Percentiles rank a stretch among this genome's conserved stretches.
These are phyloP conservation scores for Knoxia roxburghii DNA, from an alignment of 257 asterid genomes.

Conservation along the genomic window DNA sequence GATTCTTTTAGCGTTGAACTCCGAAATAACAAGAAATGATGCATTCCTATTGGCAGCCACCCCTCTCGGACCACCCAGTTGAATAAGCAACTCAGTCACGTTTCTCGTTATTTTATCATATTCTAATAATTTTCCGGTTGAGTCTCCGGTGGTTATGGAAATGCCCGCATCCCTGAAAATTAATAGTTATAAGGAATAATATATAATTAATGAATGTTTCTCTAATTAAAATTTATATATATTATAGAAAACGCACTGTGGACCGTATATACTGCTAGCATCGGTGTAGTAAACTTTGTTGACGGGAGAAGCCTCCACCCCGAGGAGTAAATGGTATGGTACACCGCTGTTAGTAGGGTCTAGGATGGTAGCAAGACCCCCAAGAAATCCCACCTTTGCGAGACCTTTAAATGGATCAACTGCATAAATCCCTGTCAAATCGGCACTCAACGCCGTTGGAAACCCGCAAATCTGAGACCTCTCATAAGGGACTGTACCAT, in stretches of 20 bases:
- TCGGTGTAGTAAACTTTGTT: not conserved
- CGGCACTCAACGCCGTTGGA: not conserved
- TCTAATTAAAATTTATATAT: too few species aligned
- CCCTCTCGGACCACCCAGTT: too few species aligned
- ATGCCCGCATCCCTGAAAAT: too few species aligned
- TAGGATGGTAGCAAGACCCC: constrained; percentile 5
- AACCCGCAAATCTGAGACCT: not conserved
- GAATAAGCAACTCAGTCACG: not conserved
- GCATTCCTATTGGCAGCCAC: too few species aligned
- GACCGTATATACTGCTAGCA: constrained; percentile 2
- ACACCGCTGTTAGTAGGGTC: not conserved
- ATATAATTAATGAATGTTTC: too few species aligned
- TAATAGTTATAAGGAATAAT: too few species aligned
- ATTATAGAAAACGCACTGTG: not conserved
- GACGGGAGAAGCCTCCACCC: not conserved
- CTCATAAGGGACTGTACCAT: not conserved
- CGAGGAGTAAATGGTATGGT: constrained; percentile 1
- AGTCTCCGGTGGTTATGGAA: too few species aligned
- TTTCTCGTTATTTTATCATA: not conserved
- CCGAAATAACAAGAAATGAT: too few species aligned
- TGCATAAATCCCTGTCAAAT: not conserved
- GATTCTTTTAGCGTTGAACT: too few species aligned
- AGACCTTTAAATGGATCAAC: not conserved
- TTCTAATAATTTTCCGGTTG: not conserved
- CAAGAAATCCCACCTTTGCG: not conserved